phyloP scores from a whole-genome alignment of 192 early-diverging fungal genomes.

The Entrophospora sp. region DNA sequence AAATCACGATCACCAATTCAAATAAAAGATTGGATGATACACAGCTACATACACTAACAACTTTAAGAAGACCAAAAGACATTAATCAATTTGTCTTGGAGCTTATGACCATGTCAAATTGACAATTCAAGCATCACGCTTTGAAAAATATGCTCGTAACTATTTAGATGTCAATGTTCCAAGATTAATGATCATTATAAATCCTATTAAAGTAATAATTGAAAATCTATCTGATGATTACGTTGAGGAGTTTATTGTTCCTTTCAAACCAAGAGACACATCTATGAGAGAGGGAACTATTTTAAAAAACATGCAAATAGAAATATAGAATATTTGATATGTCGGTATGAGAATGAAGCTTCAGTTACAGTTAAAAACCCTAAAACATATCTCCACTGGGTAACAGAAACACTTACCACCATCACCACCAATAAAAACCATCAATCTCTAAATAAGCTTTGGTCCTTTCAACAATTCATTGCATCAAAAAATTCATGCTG shows the following conservation, averaged over 20 bases:
- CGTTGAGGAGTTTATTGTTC: constrained; percentile 69
- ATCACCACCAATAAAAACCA: too few species aligned
- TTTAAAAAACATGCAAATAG: constrained; percentile 68
- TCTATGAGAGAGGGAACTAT: constrained; percentile 56
- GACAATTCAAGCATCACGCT: constrained; percentile 72
- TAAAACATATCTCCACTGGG: constrained; percentile 99
- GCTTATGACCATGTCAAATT: constrained; percentile 70
- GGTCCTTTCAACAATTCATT: too few species aligned
- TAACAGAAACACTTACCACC: constrained; percentile 81
- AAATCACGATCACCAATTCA: too few species aligned
- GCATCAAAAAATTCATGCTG: too few species aligned
- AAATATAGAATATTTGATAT: constrained; percentile 74
- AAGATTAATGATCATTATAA: constrained; percentile 81
- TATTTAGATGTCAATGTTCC: constrained; percentile 88
- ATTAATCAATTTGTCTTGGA: constrained; percentile 97
- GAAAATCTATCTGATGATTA: constrained; percentile 80
- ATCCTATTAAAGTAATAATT: constrained; percentile 83
- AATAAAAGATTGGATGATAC: constrained; percentile 94
- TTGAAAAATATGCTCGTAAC: constrained; percentile 92
- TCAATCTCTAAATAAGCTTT: constrained; percentile 77
- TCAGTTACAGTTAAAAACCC: constrained; percentile 64
- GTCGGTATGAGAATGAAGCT: constrained; percentile 68
- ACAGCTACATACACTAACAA: constrained; percentile 85
- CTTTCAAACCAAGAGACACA: constrained; percentile 83
- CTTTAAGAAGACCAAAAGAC: constrained; percentile 85